Base-by-base conservation (phyloP, 768 basidiomycete genomes). In the Auricularia cornea region DNA sequence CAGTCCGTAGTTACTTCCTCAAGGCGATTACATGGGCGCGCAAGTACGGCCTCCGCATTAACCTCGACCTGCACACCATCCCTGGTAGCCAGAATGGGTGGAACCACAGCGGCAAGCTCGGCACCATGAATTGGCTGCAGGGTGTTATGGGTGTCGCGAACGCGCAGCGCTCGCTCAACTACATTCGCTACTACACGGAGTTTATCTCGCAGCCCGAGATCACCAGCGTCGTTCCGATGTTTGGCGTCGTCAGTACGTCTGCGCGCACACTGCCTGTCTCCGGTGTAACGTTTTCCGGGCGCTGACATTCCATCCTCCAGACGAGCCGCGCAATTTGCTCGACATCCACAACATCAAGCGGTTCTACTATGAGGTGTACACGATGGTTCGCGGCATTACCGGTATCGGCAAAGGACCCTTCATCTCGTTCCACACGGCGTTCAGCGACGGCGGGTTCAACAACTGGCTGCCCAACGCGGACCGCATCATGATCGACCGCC, bases 71-170 rank as follows among this genome's bases (percentile, higher is more conserved):
- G 35, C 90, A 92, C 72, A 81, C 89, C 3, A 78, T 87, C 29
- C 92, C 92, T 32, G 92, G 93, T 48, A 85, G 84, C 56, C 90
- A 91, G 69, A 90, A 90, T 71, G 90, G 88, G 76, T 72, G 84
- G 86, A 79, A 85, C 77, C 78, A 80, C 70, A 74, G 72, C 31
- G 78, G 77, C 5, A 80, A 78, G 71, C 52, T 68, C 10, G 90
- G 89, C 3, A 73, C 74, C 28, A 73, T 89, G 70, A 89, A 90
- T 69, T 83, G 86, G 65, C 65, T 89, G 66, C 73, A 78, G 62
- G 86, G 87, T 20, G 84, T 86, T 61, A 94, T 94, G 92, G 92
- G 92, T 18, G 68, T 92, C 59, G 90, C 91, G 54, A 94, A 94
- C 70, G 93, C 89, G 11, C 81, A 94, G 72, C 81, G 92, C 28